These are phyloP conservation scores for Trypanosoma lewisi DNA, from an alignment of 208 protist species.

Conservation along the genomic window DNA sequence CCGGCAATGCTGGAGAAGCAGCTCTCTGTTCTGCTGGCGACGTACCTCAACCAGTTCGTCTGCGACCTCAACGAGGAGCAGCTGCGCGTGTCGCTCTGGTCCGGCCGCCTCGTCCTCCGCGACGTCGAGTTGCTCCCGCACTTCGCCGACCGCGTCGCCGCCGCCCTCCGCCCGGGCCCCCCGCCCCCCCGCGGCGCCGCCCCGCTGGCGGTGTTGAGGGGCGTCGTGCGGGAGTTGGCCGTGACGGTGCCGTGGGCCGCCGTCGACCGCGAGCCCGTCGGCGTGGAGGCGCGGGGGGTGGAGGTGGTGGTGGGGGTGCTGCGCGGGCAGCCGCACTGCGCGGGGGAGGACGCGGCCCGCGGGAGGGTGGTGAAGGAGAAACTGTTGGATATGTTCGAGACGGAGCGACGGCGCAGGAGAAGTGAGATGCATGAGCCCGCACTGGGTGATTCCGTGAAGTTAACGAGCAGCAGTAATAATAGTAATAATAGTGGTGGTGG, in stretches of 20 bases:
- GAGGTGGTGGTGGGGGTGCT: conserved; percentile 74
- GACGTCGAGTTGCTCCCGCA: conserved; percentile 67
- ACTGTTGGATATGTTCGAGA: conserved; percentile 57
- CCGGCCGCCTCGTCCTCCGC: conserved; percentile 63
- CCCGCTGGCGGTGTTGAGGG: conserved; percentile 30
- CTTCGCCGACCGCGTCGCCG: conserved; percentile 55
- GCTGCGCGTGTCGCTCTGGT: conserved; percentile 79
- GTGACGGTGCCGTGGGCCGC: conserved; percentile 80
- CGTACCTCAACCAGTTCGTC: conserved; percentile 69
- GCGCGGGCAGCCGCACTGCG: conserved; percentile 43
- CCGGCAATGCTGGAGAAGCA: conserved; percentile 81
- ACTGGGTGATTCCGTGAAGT: not conserved
- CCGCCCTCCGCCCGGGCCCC: conserved; percentile 19
- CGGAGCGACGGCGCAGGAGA: conserved; percentile 11
- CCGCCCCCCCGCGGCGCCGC: too few relatives aligned
- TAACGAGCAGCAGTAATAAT: too few relatives aligned
- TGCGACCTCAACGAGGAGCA: conserved; percentile 71
- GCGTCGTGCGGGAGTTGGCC: conserved; percentile 53
- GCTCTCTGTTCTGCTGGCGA: conserved; percentile 58
- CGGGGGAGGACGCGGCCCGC: conserved; percentile 54
- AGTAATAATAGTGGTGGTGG: not conserved
- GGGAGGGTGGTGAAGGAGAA: conserved; percentile 53
- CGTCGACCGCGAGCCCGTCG: conserved; percentile 58
- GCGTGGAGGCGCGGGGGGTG: conserved; percentile 62
- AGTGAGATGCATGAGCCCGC: not conserved